Percentiles rank a stretch among this genome's conserved stretches.
Evolutionary conservation across 1,139 yeast genomes (phyloP).

Genomic region (Protomyces inundatus): DNA sequence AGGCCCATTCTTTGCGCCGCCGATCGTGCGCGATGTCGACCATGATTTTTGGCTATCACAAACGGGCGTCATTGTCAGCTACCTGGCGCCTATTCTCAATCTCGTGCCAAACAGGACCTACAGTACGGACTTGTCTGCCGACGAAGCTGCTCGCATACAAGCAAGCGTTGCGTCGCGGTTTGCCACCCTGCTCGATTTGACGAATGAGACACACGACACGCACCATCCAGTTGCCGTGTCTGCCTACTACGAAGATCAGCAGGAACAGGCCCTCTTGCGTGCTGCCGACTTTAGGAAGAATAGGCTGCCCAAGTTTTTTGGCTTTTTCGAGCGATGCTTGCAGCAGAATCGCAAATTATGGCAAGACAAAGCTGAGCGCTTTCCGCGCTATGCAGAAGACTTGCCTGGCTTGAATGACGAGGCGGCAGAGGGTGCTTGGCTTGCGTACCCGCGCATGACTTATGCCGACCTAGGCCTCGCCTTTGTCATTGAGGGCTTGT

Average conservation of each 20-base stretch:
- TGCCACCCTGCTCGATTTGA: conserved; percentile 10
- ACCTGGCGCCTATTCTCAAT: conserved; percentile 15
- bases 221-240: conserved; percentile 22
- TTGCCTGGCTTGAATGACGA: not conserved
- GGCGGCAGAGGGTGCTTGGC: not conserved
- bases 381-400: not conserved
- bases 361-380: not conserved
- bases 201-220: conserved; percentile 16
- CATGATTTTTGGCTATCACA: conserved; percentile 11
- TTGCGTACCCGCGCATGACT: conserved; percentile 2
- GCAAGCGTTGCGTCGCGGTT: not conserved
- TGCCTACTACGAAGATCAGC: conserved; percentile 17
- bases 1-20: conserved; percentile 17
- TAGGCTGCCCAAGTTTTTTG: conserved; percentile 12
- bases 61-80: conserved; percentile 6
- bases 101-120: not conserved
- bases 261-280: conserved; percentile 3
- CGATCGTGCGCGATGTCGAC: conserved; percentile 5
- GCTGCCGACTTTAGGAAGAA: conserved; percentile 7
- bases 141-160: conserved; percentile 3
- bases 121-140: not conserved
- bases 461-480: conserved; percentile 17
- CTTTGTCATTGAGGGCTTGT: conserved; percentile 14
- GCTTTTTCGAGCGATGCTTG: conserved; percentile 16
- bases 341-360: not conserved